Base-by-base conservation (phyloP, 2,329 filamentous ascomycete genomes). In the Cordyceps farinosa region DNA sequence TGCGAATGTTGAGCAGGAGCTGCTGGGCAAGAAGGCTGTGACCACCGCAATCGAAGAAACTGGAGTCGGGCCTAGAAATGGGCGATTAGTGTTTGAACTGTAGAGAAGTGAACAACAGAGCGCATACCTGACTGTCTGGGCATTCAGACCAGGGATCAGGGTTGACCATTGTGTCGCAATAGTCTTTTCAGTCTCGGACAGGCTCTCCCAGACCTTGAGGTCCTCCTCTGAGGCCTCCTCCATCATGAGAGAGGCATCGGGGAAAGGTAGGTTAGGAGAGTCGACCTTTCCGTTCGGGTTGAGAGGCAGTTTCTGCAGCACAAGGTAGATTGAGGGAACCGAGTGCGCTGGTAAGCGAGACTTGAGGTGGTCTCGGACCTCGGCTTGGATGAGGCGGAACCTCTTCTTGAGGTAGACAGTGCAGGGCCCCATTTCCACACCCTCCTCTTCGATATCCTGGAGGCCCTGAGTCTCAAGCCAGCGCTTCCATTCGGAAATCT, bases 201-300 rank as follows among this genome's bases (percentile, higher is more conserved):
- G 61, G 0, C 69, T 42, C 22, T 84, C 84, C 65, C 86, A 87
- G 70, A 90, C 87, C 77, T 74, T 74, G 30, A 74, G 52, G 60
- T 76, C 74, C 58, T 75, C 74, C 11, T 74, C 73, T 0, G 73
- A 71, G 9, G 73, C 73, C 29, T 73, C 74, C 55, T 71, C 70
- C n/a, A 74, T 82, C 40, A 34, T 89, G 80, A 69, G 90, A 84
- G 13, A 85, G 84, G 30, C 86, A 74, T 94, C 91, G 0, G 91
- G 91, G 82, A 92, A 94, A 0, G 91, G 91, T 61, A 95, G 78
- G 1, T 86, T 87, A 27, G 90, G 89, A 72, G 86, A 88, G 75
- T 95, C 91, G 55, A 93, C 85, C 77, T 94, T 94, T 68, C 90
- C 89, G 68, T 92, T 91, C 17, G 90, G 89, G 71, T 91, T 45